A percentile compares a stretch with the other conserved stretches of the same genome.
phyloP scores from a whole-genome alignment of 2,329 filamentous ascomycete genomes.

The Leptographium flavum region DNA sequence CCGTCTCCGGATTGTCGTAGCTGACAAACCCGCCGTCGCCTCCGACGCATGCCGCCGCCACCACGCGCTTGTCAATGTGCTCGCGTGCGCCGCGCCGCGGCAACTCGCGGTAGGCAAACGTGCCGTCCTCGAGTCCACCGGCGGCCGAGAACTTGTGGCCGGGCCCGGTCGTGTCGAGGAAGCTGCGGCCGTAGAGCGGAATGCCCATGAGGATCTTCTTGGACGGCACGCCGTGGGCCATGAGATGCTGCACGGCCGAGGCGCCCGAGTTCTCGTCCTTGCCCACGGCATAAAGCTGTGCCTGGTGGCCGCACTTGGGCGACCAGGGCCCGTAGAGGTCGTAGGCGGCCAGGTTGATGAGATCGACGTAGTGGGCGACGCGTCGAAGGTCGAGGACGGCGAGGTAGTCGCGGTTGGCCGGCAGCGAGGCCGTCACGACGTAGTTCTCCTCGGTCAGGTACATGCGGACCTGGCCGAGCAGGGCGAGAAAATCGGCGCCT shows the following conservation, averaged over 20 bases:
- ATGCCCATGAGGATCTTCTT: constrained; percentile 64
- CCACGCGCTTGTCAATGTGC: constrained; percentile 49
- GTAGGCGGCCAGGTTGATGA: constrained; percentile 68
- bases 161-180: constrained; percentile 48
- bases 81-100: constrained; percentile 50
- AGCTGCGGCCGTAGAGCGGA: constrained; percentile 62
- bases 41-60: constrained; percentile 58
- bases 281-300: constrained; percentile 53
- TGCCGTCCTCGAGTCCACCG: constrained; percentile 48
- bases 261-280: constrained; percentile 52
- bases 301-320: constrained; percentile 54
- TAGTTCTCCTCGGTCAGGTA: constrained; percentile 56
- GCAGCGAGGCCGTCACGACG: constrained; percentile 57
- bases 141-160: constrained; percentile 44
- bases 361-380: constrained; percentile 53
- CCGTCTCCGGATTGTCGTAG: constrained; percentile 67
- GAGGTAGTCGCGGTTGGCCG: constrained; percentile 51
- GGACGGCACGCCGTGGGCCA: constrained; percentile 50
- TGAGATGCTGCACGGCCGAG: constrained; percentile 49
- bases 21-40: constrained; percentile 64
- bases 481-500: constrained; percentile 54
- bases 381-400: constrained; percentile 52
- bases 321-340: constrained; percentile 66
- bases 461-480: constrained; percentile 52
- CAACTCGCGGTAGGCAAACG: constrained; percentile 60